These are phyloP conservation scores for Rhodotorula sp. DNA, from an alignment of 1,284 basidiomycete genomes.

Conservation along the genomic window DNA sequence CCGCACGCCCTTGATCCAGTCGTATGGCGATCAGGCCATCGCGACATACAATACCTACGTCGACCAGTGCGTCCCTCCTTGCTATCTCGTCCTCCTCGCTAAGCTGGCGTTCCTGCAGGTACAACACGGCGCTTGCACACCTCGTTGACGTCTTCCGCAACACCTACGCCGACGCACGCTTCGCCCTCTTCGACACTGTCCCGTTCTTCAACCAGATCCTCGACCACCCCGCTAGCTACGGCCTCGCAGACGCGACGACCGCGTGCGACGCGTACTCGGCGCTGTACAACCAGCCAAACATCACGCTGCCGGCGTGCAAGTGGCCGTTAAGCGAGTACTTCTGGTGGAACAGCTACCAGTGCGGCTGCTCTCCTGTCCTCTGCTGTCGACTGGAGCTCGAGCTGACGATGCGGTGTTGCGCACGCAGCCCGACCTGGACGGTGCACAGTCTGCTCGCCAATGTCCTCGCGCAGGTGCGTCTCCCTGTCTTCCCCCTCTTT, in stretches of 20 bases:
- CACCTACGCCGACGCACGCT: background rate
- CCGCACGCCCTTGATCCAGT: background rate
- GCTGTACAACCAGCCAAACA: background rate
- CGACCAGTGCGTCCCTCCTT: background rate
- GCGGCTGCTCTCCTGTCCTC: background rate
- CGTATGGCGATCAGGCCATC: background rate
- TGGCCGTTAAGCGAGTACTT: conserved; percentile 17
- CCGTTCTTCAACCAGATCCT: conserved; percentile 22
- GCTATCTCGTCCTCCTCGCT: too few species aligned
- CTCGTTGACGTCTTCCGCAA: conserved; percentile 1
- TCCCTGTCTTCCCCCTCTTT: background rate
- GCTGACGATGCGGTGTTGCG: background rate
- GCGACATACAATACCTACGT: background rate
- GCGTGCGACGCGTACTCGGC: conserved; percentile 10
- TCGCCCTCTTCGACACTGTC: conserved; percentile 21
- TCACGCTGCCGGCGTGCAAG: background rate
- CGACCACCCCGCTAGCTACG: conserved; percentile 12
- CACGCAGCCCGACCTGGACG: conserved; percentile 19
- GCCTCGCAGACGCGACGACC: conserved; percentile 14
- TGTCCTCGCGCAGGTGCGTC: background rate
- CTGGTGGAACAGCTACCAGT: conserved; percentile 27
- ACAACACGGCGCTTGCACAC: conserved; percentile 8
- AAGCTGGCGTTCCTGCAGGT: background rate
- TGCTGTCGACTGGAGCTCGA: background rate
- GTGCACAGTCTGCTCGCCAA: conserved; percentile 20